A percentile compares a stretch with the other conserved stretches of the same genome.
Conservation (phyloP, 2,329 filamentous ascomycete species). For the Neofusicoccum umdonicola region DNA sequence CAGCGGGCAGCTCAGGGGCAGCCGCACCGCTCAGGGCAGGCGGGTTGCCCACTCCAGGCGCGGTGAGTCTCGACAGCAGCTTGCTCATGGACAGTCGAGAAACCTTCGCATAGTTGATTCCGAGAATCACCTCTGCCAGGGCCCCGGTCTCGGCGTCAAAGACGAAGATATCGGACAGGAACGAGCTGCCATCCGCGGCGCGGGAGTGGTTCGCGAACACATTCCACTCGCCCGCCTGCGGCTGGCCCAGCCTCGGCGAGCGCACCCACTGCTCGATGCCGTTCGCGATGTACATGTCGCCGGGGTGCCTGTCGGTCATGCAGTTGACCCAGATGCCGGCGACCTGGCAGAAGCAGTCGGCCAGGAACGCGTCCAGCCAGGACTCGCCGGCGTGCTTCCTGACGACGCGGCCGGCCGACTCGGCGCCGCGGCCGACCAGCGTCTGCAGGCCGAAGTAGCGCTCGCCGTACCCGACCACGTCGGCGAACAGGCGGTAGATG, state of each 20-base stretch:
- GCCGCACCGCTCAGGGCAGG: not conserved
- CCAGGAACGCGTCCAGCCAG: slow-evolving; percentile 8
- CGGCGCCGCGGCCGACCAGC: not conserved
- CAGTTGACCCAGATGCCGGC: slow-evolving; percentile 15
- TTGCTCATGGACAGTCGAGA: not conserved
- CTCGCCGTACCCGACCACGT: slow-evolving; percentile 17
- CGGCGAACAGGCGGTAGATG: slow-evolving; percentile 16
- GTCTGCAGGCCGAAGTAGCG: slow-evolving; percentile 7
- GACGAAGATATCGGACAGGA: not conserved
- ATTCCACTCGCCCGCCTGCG: not conserved
- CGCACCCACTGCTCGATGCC: not conserved
- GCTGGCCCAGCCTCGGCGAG: not conserved
- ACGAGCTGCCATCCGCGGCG: not conserved
- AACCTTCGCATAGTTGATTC: not conserved
- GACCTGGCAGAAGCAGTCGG: slow-evolving; percentile 16
- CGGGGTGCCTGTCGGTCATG: not conserved
- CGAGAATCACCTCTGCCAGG: not conserved
- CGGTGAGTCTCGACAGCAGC: not conserved
- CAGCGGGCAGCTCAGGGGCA: not conserved
- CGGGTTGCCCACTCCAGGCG: not conserved
- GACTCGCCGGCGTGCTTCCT: not conserved
- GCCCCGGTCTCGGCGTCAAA: not conserved
- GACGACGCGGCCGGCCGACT: not conserved
- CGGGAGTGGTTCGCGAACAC: not conserved
- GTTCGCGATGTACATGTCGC: not conserved